Percentiles rank a stretch among this genome's conserved stretches.
phyloP scores from a whole-genome alignment of 2,329 filamentous ascomycete species.

The Scorias spongiosa region DNA sequence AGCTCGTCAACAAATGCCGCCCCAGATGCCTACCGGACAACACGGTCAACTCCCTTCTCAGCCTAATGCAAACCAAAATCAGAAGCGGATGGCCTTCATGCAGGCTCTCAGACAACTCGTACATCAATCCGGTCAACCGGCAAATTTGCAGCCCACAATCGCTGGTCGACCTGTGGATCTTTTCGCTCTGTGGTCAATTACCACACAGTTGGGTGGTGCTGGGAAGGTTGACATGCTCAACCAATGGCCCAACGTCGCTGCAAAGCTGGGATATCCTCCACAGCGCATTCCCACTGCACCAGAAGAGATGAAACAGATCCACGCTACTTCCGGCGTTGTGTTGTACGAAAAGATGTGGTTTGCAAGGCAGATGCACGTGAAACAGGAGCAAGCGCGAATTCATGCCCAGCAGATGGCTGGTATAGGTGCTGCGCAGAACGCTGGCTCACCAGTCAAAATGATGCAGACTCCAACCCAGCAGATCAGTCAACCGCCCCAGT shows the following conservation, averaged over 20 bases:
- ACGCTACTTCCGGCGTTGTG: slow-evolving; percentile 53
- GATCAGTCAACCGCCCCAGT: slow-evolving; percentile 12
- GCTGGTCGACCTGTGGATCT: slow-evolving; percentile 61
- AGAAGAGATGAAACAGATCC: slow-evolving; percentile 54
- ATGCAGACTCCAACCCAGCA: slow-evolving; percentile 12
- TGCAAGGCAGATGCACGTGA: slow-evolving; percentile 26
- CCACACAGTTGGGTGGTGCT: slow-evolving; percentile 64
- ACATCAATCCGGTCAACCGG: slow-evolving; percentile 52
- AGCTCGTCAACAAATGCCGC: slow-evolving; percentile 8
- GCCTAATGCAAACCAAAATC: slow-evolving; percentile 9
- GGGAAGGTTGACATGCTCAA: slow-evolving; percentile 55
- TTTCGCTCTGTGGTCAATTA: slow-evolving; percentile 60
- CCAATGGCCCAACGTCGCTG: slow-evolving; percentile 57
- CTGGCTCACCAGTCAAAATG: slow-evolving; percentile 17
- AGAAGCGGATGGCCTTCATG: slow-evolving; percentile 30
- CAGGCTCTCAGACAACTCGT: slow-evolving; percentile 67
- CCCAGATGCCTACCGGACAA: slow-evolving; percentile 12
- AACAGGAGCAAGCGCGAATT: slow-evolving; percentile 18
- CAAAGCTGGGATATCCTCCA: slow-evolving; percentile 29
- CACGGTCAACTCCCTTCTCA: slow-evolving; percentile 1
- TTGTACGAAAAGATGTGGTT: slow-evolving; percentile 61
- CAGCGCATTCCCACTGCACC: slow-evolving; percentile 44
- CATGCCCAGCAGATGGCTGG: slow-evolving; percentile 27
- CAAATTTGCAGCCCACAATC: slow-evolving; percentile 61
- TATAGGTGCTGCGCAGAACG: slow-evolving; percentile 6